Evolutionary conservation across 306 rosid genomes (phyloP), one percentile per base, ranked within the genome.

Genomic region (Begonia masoniana): DNA sequence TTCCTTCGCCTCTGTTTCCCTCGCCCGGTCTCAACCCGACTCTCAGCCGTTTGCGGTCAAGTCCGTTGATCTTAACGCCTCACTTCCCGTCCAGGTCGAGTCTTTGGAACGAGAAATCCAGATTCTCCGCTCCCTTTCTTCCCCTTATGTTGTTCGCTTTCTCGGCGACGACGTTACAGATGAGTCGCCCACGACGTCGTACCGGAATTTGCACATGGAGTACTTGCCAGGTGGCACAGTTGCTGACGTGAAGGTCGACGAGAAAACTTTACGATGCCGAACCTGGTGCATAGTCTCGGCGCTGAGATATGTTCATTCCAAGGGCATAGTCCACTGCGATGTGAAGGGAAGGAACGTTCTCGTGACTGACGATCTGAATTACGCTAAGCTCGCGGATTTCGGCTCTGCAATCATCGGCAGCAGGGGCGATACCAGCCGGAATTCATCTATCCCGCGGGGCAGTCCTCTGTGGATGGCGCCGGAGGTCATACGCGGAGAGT

Each of bases 381-480:
- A 52, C 2, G 85, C 77, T 0, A 85, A 82, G 67, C 89, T 91
- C 15, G 82, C 84, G 0, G 94, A 91, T 41, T 91, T 91, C 57
- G 97, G 97, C 1, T 70, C 94, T n/a, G 80, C 94, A 12, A 3
- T 52, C 0, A 12, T 67, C 1, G 12, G 10, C 5, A 23, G 11
- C 5, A 51, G 2, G 0, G 0, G 15, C 0, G 62, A 35, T 2
- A 41, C n/a, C 49, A 10, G 42, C 14, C 55, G 0, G 1, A 12
- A 55, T 31, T 31, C 39, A 31, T 31, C 39, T 5, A 31, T 31
- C 39, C 87, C 87, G 7, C 83, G 97, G 6, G 97, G 97, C 15
- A 89, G 94, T 13, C 97, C 97, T 17, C 58, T 89, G 54, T 85
- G 97, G 97, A 89, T 89, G 97, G 97, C 95, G 13, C 97, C 97